Conservation (phyloP, 352 stramenopile genomes). For the Phytophthora meadii region DNA sequence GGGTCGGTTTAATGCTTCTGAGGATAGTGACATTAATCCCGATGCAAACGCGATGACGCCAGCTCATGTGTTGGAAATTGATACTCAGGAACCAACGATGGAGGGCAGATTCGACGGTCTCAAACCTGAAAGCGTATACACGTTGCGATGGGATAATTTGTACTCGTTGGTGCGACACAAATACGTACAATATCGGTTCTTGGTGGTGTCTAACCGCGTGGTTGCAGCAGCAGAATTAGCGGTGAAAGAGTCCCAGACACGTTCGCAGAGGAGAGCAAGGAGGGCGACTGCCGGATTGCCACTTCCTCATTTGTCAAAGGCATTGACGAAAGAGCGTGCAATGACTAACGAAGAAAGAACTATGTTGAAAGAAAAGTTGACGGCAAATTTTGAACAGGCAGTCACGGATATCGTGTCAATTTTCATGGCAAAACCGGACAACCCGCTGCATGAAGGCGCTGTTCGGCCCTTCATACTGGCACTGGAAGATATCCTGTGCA, state of each 20-base stretch:
- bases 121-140: constrained; percentile 48
- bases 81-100: constrained; percentile 18
- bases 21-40: neutral
- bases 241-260: constrained; percentile 49
- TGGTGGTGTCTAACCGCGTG: constrained; percentile 47
- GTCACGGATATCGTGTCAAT: constrained; percentile 77
- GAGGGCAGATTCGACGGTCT: constrained; percentile 47
- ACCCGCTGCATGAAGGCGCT: constrained; percentile 78
- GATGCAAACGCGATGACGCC: neutral
- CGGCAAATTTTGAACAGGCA: constrained; percentile 29
- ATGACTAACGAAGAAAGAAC: constrained; percentile 38
- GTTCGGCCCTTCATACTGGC: constrained; percentile 64
- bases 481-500: constrained; percentile 66
- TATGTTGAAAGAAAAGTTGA: constrained; percentile 32
- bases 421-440: constrained; percentile 75
- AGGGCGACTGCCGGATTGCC: constrained; percentile 28
- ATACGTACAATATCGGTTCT: constrained; percentile 61
- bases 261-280: constrained; percentile 27
- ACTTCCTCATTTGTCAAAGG: constrained; percentile 48
- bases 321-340: constrained; percentile 43
- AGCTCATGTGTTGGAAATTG: constrained; percentile 10
- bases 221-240: constrained; percentile 60
- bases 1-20: constrained; percentile 45
- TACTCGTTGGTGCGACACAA: constrained; percentile 83
- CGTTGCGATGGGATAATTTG: constrained; percentile 77